These are phyloP conservation scores for Mycena albidolilacea DNA, from an alignment of 768 basidiomycete species.

Conservation along the genomic window DNA sequence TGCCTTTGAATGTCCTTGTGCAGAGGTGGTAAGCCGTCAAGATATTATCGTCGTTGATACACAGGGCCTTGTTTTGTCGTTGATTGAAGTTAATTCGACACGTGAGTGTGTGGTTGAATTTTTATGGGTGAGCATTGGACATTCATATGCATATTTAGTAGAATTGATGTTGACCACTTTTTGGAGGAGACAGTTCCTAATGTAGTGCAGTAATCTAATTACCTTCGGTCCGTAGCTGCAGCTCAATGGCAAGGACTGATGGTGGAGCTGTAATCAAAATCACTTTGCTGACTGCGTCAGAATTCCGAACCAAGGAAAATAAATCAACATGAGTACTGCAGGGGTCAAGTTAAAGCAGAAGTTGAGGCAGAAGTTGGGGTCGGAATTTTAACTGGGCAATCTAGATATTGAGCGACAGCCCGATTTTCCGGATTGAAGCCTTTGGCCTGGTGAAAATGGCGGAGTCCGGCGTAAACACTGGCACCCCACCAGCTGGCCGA, in stretches of 20 bases:
- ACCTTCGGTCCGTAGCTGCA: constrained; percentile 1
- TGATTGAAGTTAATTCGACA: background rate
- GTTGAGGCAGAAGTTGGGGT: no score
- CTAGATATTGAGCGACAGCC: background rate
- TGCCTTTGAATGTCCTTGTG: no score
- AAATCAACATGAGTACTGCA: constrained; percentile 3
- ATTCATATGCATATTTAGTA: constrained; percentile 14
- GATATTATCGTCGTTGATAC: background rate
- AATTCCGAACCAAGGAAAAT: constrained; percentile 6
- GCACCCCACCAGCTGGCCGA: background rate
- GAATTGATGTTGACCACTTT: background rate
- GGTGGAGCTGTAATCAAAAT: constrained; percentile 7
- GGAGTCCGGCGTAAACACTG: background rate
- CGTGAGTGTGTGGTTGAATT: background rate
- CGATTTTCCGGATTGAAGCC: background rate
- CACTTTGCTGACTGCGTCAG: constrained; percentile 1
- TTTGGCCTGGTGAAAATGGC: background rate
- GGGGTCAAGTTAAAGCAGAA: background rate
- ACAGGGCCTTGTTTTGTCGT: background rate
- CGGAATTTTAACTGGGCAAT: no score
- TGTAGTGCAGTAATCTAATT: background rate
- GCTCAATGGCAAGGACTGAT: constrained; percentile 10
- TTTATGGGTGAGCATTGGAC: background rate
- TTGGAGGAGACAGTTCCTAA: background rate
- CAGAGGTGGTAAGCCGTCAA: background rate